These are phyloP conservation scores for Strobilomyces confusus DNA, from an alignment of 768 basidiomycete genomes.

Conservation along the genomic window DNA sequence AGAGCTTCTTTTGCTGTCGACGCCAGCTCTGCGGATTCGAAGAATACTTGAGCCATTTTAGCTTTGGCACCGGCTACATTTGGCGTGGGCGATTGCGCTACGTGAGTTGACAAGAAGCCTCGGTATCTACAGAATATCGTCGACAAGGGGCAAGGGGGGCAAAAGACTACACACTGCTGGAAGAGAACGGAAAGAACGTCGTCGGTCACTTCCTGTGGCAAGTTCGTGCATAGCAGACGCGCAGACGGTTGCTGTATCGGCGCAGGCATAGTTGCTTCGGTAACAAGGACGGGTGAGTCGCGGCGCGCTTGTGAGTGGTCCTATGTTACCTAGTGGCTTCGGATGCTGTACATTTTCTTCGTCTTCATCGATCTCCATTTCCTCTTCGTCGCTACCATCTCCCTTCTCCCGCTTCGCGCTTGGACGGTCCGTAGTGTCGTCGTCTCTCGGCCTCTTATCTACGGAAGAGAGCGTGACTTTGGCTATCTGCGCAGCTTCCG, in stretches of 20 bases:
- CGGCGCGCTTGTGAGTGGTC: conserved; percentile 4
- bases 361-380: conserved; percentile 95
- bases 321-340: conserved; percentile 47
- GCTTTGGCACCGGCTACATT: conserved; percentile 60
- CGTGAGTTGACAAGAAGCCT: conserved; percentile 71
- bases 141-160: background rate
- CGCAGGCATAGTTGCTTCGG: conserved; percentile 40
- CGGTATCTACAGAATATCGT: conserved; percentile 55
- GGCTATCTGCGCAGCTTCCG: conserved; percentile 39
- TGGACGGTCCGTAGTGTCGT: conserved; percentile 49
- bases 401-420: conserved; percentile 69
- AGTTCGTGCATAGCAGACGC: conserved; percentile 73
- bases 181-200: conserved; percentile 84
- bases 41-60: conserved; percentile 79
- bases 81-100: conserved; percentile 65
- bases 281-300: conserved; percentile 15
- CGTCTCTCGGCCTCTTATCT: conserved; percentile 69
- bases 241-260: conserved; percentile 53
- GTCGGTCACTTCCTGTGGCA: conserved; percentile 88
- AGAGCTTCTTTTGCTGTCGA: conserved; percentile 75
- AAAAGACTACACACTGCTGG: conserved; percentile 68
- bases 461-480: conserved; percentile 31
- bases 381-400: conserved; percentile 68
- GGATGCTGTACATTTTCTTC: conserved; percentile 51
- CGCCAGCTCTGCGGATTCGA: conserved; percentile 72